Percentiles rank a stretch among this genome's conserved stretches.
phyloP scores from a whole-genome alignment of 129 eudicot genomes.

The Arctium minus region DNA sequence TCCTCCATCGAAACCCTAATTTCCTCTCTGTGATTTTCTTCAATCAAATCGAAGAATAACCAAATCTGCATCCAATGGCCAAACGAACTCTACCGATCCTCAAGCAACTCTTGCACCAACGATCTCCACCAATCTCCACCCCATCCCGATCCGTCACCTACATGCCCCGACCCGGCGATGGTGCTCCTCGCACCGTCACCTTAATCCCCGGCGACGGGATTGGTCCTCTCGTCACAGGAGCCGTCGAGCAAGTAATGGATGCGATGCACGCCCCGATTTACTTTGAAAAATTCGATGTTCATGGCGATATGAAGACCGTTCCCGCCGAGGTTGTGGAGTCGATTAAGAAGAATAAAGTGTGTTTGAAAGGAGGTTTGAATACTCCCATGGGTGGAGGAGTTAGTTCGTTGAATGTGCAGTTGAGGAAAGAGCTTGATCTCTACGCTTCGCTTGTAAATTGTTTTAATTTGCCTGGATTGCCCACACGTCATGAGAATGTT shows the following conservation, averaged over 20 bases:
- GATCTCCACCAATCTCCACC: conserved; percentile 4
- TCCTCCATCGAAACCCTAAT: conserved; percentile 25
- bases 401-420: conserved; percentile 70
- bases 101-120: conserved; percentile 28
- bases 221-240: conserved; percentile 88
- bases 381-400: conserved; percentile 97
- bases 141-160: conserved; percentile 78
- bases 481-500: conserved; percentile 77
- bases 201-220: conserved; percentile 90
- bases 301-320: conserved; percentile 73
- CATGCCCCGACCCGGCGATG: conserved; percentile 99
- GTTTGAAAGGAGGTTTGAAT: conserved; percentile 78
- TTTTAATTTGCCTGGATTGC: conserved; percentile 71
- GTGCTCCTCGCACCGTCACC: conserved; percentile 79
- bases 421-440: conserved; percentile 88
- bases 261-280: conserved; percentile 97
- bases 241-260: conserved; percentile 89
- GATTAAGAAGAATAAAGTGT: conserved; percentile 75
- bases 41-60: conserved; percentile 10
- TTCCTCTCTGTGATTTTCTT: not conserved
- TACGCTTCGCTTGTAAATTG: conserved; percentile 84
- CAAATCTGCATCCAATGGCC: conserved; percentile 27
- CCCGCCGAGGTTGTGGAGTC: conserved; percentile 68
- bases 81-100: conserved; percentile 45
- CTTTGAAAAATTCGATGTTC: conserved; percentile 72